Conservation (phyloP, 2,329 filamentous ascomycete genomes). For the Claviceps digitariae region DNA sequence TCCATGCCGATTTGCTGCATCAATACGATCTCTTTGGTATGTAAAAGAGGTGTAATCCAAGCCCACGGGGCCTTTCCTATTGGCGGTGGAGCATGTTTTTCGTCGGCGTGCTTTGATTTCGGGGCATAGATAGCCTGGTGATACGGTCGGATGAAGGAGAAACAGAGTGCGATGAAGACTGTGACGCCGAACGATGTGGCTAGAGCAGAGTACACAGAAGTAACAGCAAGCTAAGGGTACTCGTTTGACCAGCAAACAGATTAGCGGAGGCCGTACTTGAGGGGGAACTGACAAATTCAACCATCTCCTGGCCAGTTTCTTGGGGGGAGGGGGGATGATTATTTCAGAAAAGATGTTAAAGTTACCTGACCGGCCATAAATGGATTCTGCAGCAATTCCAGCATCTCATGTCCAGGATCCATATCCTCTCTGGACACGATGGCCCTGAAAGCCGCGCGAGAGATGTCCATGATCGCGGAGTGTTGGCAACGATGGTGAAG, state of each 20-base stretch:
- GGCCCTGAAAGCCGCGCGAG: neutral
- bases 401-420: slow-evolving; percentile 28
- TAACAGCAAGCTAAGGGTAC: slow-evolving; percentile 14
- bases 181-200: slow-evolving; percentile 69
- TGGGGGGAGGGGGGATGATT: too few species aligned
- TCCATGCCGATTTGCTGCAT: slow-evolving; percentile 81
- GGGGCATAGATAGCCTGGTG: slow-evolving; percentile 90
- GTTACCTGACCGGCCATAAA: slow-evolving; percentile 23
- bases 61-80: slow-evolving; percentile 78
- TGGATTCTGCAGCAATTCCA: slow-evolving; percentile 36
- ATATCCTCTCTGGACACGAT: slow-evolving; percentile 2
- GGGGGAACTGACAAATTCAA: too few species aligned
- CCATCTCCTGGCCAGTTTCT: too few species aligned
- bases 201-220: slow-evolving; percentile 64
- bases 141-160: slow-evolving; percentile 82
- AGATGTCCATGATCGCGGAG: neutral
- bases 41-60: slow-evolving; percentile 70
- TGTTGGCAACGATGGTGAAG: neutral
- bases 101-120: slow-evolving; percentile 82
- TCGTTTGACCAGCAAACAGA: too few species aligned
- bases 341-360: too few species aligned
- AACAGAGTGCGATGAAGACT: slow-evolving; percentile 58
- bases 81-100: slow-evolving; percentile 75
- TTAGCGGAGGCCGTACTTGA: too few species aligned
- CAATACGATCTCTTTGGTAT: slow-evolving; percentile 62